phyloP scores from a whole-genome alignment of 2,329 filamentous ascomycete species.

The Harringtonia aguacate region DNA sequence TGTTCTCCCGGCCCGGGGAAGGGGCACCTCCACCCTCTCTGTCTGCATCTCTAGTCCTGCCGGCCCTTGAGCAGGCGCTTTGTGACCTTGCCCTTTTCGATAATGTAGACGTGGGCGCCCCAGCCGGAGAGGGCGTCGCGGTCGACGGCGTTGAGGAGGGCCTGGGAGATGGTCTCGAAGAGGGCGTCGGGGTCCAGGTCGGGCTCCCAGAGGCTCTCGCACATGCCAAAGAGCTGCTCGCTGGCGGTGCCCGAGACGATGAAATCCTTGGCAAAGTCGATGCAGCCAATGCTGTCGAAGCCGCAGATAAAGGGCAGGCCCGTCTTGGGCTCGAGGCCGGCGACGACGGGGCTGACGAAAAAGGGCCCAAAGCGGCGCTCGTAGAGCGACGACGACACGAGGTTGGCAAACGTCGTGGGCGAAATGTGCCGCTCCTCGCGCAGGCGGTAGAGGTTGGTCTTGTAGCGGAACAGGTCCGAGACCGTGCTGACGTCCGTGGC shows the following conservation, averaged over 20 bases:
- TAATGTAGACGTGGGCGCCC: slow-evolving; percentile 98
- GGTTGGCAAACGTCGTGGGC: slow-evolving; percentile 90
- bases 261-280: slow-evolving; percentile 99
- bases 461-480: slow-evolving; percentile 96
- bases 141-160: slow-evolving; percentile 90
- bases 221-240: slow-evolving; percentile 97
- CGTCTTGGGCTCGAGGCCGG: slow-evolving; percentile 88
- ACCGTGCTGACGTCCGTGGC: slow-evolving; percentile 94
- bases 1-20: not conserved
- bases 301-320: slow-evolving; percentile 96
- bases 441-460: slow-evolving; percentile 99
- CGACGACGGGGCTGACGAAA: slow-evolving; percentile 91
- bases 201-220: slow-evolving; percentile 95
- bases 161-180: slow-evolving; percentile 97
- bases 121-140: slow-evolving; percentile 93
- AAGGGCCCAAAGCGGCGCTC: slow-evolving; percentile 93
- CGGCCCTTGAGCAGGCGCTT: slow-evolving; percentile 97
- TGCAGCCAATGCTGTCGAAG: slow-evolving; percentile 98
- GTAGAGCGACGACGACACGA: slow-evolving; percentile 84
- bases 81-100: slow-evolving; percentile 99
- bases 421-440: slow-evolving; percentile 96
- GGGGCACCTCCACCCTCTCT: not conserved
- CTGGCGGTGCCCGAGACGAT: slow-evolving; percentile 94
- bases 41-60: slow-evolving; percentile 58
- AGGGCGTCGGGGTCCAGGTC: slow-evolving; percentile 90